Conservation (phyloP, 331 rosid species). For the Malus hybrid region DNA sequence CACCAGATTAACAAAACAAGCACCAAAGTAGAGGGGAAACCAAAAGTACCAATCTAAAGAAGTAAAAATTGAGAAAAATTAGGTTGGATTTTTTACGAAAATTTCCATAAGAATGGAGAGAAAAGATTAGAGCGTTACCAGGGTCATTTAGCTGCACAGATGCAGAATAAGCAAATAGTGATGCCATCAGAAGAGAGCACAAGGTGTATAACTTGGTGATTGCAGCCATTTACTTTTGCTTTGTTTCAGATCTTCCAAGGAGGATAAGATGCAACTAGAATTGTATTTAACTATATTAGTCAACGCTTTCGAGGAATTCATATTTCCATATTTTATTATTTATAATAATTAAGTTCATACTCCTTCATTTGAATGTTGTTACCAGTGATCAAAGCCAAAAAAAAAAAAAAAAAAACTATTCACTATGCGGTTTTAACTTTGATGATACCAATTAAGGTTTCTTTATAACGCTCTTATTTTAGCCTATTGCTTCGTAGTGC, state of each 20-base stretch:
- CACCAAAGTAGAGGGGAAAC: slow-evolving; percentile 62
- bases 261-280: neutral
- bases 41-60: slow-evolving; percentile 66
- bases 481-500: too few species aligned
- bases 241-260: neutral
- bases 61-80: neutral
- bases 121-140: slow-evolving; percentile 23
- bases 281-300: neutral
- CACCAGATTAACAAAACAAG: slow-evolving; percentile 42
- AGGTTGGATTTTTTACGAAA: neutral
- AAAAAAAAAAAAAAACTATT: too few species aligned
- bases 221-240: slow-evolving; percentile 25
- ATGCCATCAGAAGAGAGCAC: slow-evolving; percentile 41
- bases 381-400: too few species aligned
- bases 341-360: neutral
- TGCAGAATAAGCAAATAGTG: slow-evolving; percentile 52
- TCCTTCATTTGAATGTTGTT: too few species aligned
- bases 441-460: too few species aligned
- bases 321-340: neutral
- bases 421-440: too few species aligned
- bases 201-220: slow-evolving; percentile 21
- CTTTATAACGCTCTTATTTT: too few species aligned
- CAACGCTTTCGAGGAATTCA: neutral
- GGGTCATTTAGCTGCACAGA: slow-evolving; percentile 54
- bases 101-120: neutral